These are phyloP conservation scores for Lotus japonicus DNA, from an alignment of 306 rosid species.

Conservation along the genomic window DNA sequence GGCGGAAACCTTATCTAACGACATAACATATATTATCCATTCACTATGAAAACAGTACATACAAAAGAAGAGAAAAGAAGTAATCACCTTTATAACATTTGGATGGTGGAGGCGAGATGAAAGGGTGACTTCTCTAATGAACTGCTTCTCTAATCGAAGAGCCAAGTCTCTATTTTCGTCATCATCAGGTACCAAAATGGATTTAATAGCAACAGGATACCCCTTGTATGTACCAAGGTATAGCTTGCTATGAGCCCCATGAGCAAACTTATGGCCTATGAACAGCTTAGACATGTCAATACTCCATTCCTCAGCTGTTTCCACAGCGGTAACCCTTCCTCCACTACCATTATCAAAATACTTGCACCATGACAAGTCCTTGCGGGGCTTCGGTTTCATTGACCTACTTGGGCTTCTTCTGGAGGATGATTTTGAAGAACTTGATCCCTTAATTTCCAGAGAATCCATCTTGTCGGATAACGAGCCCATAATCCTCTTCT, in stretches of 20 bases:
- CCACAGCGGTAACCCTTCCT: conserved; percentile 71
- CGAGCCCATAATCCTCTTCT: conserved; percentile 40
- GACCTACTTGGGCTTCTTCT: conserved; percentile 32
- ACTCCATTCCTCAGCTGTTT: conserved; percentile 63
- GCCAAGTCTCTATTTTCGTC: conserved; percentile 65
- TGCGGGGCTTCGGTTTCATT: conserved; percentile 33
- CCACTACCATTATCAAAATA: conserved; percentile 59
- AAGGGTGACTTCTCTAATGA: conserved; percentile 68
- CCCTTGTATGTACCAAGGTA: conserved; percentile 84
- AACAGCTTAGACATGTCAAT: conserved; percentile 75
- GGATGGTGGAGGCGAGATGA: conserved; percentile 70
- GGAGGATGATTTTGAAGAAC: conserved; percentile 8
- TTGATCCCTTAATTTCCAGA: conserved; percentile 17
- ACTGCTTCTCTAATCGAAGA: conserved; percentile 70
- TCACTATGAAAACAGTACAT: background rate
- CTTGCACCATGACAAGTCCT: conserved; percentile 67
- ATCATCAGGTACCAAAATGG: conserved; percentile 71
- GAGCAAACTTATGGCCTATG: conserved; percentile 87
- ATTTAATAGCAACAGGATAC: conserved; percentile 74
- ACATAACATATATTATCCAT: background rate
- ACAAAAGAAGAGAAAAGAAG: conserved; percentile 4
- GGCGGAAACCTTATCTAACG: background rate
- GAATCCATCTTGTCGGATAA: conserved; percentile 35
- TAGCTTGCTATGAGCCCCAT: conserved; percentile 92
- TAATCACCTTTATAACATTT: conserved; percentile 72